Evolutionary conservation across 176 grass and related monocot genomes (phyloP), one percentile per base, ranked within the genome.

Genomic region (Aegilops umbellulata): DNA sequence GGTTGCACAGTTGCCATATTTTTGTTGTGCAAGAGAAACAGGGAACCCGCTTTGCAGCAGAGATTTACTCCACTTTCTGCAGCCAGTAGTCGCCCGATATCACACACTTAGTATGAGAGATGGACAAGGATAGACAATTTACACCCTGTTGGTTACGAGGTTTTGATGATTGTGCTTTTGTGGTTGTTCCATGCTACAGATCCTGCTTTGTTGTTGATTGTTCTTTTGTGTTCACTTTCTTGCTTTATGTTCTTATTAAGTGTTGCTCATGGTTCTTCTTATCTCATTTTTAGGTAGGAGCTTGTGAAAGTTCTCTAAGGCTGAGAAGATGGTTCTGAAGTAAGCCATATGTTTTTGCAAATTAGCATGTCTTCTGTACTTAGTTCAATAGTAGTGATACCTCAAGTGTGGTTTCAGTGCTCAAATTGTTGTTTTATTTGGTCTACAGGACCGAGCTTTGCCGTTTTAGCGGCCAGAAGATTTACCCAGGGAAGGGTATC

Each of bases 401-500:
- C 7, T 0, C 2, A 0, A 26, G 5, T n/a, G 24, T 26, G n/a
- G 39, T 69, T 69, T 65, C 10, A 65, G 62, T 4, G 13, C 68
- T 82, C 6, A 76, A 23, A 68, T 38, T 10, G 22, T 63, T 65
- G 12, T 38, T 53, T 73, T 11, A 64, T 89, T 68, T 39, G 12
- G 34, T 51, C 19, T 65, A 35, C 69, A 97, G 95, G 90, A 97
- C 95, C 8, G 95, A 97, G n/a, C 95, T 97, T 61, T 97, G 95
- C 90, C 92, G 90, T 87, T 97, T 97, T 76, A 97, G 95, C 39
- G 92, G 95, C 16, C 86, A 83, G 72, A 97, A 94, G 92, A 97
- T 97, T 81, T 97, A 97, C 62, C 95, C 92, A 42, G 95, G 95
- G 72, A 97, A 97, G 79, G 95, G 95, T 65, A 97, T 97, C 20